Evolutionary conservation across 306 rosid species (phyloP).

Genomic region (Castanospermum australe): DNA sequence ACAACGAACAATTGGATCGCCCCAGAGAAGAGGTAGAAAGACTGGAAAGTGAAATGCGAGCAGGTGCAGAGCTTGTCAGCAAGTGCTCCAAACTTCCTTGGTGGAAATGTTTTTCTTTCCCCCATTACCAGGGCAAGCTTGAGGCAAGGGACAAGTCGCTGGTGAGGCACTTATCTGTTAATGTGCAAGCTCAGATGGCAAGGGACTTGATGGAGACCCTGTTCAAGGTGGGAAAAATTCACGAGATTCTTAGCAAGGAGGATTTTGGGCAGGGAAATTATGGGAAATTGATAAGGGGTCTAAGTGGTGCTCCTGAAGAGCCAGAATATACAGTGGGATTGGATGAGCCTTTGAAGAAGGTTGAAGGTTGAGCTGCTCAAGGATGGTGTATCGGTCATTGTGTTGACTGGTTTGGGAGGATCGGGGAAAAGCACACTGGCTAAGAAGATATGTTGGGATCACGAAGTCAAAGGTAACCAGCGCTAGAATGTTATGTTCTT

Average conservation of each 20-base stretch:
- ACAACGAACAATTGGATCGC: slow-evolving; percentile 19
- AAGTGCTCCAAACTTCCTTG: slow-evolving; percentile 28
- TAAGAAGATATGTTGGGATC: slow-evolving; percentile 48
- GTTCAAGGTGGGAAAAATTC: background rate
- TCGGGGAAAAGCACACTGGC: slow-evolving; percentile 64
- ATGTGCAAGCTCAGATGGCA: slow-evolving; percentile 16
- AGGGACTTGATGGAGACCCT: slow-evolving; percentile 31
- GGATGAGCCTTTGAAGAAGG: slow-evolving; percentile 28
- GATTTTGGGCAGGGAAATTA: background rate
- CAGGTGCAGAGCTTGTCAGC: slow-evolving; percentile 26
- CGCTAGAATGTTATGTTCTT: background rate
- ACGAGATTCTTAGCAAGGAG: background rate
- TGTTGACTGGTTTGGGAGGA: slow-evolving; percentile 71
- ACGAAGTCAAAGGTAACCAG: slow-evolving; percentile 41
- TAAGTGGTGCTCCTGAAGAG: slow-evolving; percentile 34
- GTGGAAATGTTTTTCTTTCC: slow-evolving; percentile 22
- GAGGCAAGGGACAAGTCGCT: background rate
- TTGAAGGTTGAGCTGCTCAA: slow-evolving; percentile 44
- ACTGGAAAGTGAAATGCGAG: slow-evolving; percentile 4
- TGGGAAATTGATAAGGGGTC: background rate
- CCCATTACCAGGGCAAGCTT: slow-evolving; percentile 26
- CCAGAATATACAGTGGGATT: slow-evolving; percentile 48
- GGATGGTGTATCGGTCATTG: slow-evolving; percentile 20
- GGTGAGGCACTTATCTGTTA: background rate
- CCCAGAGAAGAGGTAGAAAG: slow-evolving; percentile 19